phyloP scores from a whole-genome alignment of 495 filamentous ascomycete genomes.

The Annulohypoxylon maeteangense region DNA sequence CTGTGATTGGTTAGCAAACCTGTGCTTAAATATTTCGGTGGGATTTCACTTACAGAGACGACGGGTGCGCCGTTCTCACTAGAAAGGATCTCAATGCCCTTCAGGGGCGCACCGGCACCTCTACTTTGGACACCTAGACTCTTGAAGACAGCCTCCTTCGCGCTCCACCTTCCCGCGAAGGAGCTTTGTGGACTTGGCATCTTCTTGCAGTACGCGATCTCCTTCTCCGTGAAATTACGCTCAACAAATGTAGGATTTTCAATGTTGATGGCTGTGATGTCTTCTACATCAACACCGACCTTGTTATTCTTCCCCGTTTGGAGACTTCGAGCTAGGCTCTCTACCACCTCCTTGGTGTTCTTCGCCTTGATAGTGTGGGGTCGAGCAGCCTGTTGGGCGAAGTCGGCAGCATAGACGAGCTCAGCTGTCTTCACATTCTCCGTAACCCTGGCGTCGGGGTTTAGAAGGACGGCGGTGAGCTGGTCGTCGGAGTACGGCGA shows the following conservation, averaged over 20 bases:
- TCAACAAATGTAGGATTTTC: constrained; percentile 94
- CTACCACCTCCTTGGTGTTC: constrained; percentile 79
- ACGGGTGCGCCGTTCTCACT: constrained; percentile 83
- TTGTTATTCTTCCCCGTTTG: constrained; percentile 75
- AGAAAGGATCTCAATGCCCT: constrained; percentile 90
- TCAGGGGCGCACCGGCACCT: constrained; percentile 88
- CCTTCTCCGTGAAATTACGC: constrained; percentile 87
- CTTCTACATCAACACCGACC: constrained; percentile 92
- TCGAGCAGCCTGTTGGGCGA: constrained; percentile 61
- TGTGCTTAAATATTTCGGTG: neutral
- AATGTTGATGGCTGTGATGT: constrained; percentile 83
- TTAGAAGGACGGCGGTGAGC: constrained; percentile 86
- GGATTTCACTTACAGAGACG: constrained; percentile 75
- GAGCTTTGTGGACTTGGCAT: constrained; percentile 78
- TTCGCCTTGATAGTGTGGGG: constrained; percentile 60
- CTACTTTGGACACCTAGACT: constrained; percentile 86
- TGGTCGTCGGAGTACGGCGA: constrained; percentile 91
- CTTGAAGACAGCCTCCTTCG: constrained; percentile 99
- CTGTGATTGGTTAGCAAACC: constrained; percentile 64
- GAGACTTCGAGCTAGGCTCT: constrained; percentile 78
- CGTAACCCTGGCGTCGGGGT: constrained; percentile 90
- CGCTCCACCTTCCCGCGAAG: constrained; percentile 94
- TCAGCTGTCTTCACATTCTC: constrained; percentile 83
- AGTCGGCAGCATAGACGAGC: constrained; percentile 74
- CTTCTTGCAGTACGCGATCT: constrained; percentile 86